phyloP scores from a whole-genome alignment of 2,329 filamentous ascomycete genomes.

The Fusarium buharicum region DNA sequence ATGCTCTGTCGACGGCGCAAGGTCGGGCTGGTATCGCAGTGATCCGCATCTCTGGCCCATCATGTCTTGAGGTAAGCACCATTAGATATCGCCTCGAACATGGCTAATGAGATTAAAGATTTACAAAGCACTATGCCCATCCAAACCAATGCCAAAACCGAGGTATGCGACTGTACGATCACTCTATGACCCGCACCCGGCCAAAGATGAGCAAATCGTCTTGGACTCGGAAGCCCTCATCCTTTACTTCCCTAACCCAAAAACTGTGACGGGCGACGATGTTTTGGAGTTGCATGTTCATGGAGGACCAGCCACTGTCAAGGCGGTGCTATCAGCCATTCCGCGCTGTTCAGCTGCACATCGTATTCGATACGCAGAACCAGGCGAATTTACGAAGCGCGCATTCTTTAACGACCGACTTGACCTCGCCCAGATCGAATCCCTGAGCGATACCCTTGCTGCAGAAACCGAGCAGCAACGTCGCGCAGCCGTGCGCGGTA shows the following conservation, averaged over 20 bases:
- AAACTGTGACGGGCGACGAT: constrained; percentile 91
- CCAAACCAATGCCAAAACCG: constrained; percentile 56
- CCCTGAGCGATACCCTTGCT: constrained; percentile 69
- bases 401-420: constrained; percentile 89
- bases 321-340: constrained; percentile 84
- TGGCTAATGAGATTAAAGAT: constrained; percentile 52
- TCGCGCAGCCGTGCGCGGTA: constrained; percentile 82
- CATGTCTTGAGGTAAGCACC: constrained; percentile 71
- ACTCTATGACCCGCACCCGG: constrained; percentile 66
- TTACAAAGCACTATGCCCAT: constrained; percentile 62
- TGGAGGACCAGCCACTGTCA: constrained; percentile 87
- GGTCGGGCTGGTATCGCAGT: constrained; percentile 92
- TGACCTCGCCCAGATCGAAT: constrained; percentile 84
- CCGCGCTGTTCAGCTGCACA: constrained; percentile 57
- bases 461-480: constrained; percentile 93
- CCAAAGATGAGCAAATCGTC: constrained; percentile 59
- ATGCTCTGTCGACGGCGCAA: constrained; percentile 87
- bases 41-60: constrained; percentile 84
- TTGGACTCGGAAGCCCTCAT: constrained; percentile 82
- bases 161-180: constrained; percentile 77
- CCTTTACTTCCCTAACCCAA: constrained; percentile 82
- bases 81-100: not conserved
- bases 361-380: constrained; percentile 84
- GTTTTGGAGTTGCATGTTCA: constrained; percentile 95
- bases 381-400: constrained; percentile 93